Base-by-base conservation (phyloP, 345 rosid genomes). In the Nephelium lappaceum region DNA sequence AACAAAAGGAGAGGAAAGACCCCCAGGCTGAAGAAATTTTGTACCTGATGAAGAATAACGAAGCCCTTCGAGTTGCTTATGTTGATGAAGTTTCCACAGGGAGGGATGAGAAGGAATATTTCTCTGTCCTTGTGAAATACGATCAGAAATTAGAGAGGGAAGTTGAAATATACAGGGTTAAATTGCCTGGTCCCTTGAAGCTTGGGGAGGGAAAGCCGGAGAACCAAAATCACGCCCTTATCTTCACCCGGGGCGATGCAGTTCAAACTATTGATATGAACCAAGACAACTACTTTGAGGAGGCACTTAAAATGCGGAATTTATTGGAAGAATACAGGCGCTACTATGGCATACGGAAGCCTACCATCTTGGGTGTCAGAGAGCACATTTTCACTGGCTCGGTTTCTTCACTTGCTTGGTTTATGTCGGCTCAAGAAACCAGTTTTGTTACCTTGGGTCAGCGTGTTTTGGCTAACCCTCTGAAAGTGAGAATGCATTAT, bases 151-250 rank as follows among this genome's bases (percentile, higher is more conserved):
- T 92, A 80, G 81, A 90, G 80, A 85, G 79, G 85, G 99, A 95
- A 83, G 97, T 95, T 72, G 99, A 95, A 80, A 89, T 95, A 72
- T 95, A 93, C 86, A 85, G 99, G 86, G 92, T 95, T 79, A 91
- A 89, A 80, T 84, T 95, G 86, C 99, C 99, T 74, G 98, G 98
- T 75, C 97, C 97, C 0, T 76, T 95, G 90, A 95, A 95, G 87
- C 93, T 95, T 75, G 99, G 99, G 36, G 99, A 95, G 86, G 99
- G 99, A 23, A 95, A 95, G 79, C 99, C 99, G 21, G 99, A 95
- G 85, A 95, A 95, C 86, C 99, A 95, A 86, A 95, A 95, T 81
- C 99, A 95, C 83, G 98, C 99, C 66, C 66, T 94, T 57, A 95
- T 95, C 80, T 95, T 95, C 85, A 95, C 99, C 42, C 91, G 98